These are phyloP conservation scores for Solanum bulbocastanum DNA, from an alignment of 257 asterid genomes.

Conservation along the genomic window DNA sequence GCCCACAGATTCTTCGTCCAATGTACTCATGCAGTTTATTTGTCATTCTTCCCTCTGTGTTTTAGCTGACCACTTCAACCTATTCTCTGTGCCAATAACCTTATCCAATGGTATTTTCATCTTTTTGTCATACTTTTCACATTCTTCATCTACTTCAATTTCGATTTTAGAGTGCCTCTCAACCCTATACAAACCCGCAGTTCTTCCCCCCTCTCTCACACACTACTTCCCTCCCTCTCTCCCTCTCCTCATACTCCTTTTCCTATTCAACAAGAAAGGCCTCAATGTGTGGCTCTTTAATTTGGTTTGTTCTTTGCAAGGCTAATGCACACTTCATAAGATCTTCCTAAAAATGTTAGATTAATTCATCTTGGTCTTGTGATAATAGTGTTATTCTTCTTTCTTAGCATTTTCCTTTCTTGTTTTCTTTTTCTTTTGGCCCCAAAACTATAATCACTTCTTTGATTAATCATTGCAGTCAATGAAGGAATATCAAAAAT, in stretches of 20 bases:
- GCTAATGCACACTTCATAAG: background rate
- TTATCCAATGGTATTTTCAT: background rate
- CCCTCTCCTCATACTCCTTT: background rate
- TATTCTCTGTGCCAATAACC: background rate
- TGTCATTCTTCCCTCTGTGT: background rate
- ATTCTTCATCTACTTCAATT: background rate
- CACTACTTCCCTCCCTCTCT: background rate
- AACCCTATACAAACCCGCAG: background rate
- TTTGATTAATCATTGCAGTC: background rate
- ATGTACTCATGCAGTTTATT: background rate
- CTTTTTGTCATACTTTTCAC: background rate
- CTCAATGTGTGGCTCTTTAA: background rate
- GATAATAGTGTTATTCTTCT: background rate
- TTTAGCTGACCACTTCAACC: background rate
- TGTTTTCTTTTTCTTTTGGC: background rate
- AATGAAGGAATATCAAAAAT: conserved; percentile 14
- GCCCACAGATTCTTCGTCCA: background rate
- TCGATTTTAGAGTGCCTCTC: background rate
- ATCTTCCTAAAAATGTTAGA: background rate
- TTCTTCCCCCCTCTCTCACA: background rate
- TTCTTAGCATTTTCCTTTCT: background rate
- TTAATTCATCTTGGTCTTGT: background rate
- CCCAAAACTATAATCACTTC: background rate
- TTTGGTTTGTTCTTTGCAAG: background rate
- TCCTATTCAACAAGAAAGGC: background rate